Evolutionary conservation across 371 early-diverging fungal genomes (phyloP).

Genomic region (Lichtheimia ramosa): DNA sequence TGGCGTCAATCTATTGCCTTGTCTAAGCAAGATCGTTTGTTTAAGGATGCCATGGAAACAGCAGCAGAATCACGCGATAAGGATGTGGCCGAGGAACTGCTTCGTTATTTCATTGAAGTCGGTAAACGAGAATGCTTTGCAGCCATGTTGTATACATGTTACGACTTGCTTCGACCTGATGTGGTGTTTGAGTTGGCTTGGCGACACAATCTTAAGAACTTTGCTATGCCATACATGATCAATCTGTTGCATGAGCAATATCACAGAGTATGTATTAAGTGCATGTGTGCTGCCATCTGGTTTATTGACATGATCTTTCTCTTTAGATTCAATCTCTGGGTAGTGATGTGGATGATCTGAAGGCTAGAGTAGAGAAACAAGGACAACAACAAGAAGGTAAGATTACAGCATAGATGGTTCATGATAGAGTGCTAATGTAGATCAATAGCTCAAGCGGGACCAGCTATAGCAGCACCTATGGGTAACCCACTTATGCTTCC

Average conservation of each 20-base stretch:
- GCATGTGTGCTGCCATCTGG: background rate
- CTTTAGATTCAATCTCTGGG: conserved; percentile 14
- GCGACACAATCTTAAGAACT: conserved; percentile 84
- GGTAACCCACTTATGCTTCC: conserved; percentile 71
- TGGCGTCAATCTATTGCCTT: conserved; percentile 94
- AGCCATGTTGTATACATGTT: conserved; percentile 89
- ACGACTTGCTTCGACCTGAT: conserved; percentile 92
- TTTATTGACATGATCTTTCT: background rate
- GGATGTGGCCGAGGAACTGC: conserved; percentile 89
- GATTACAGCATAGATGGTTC: conserved; percentile 19
- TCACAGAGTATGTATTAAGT: conserved; percentile 49
- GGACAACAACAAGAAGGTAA: conserved; percentile 23
- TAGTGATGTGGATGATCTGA: conserved; percentile 26
- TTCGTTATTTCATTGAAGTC: conserved; percentile 91
- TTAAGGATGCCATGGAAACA: conserved; percentile 97
- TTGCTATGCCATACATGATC: conserved; percentile 96
- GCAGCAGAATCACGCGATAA: conserved; percentile 85
- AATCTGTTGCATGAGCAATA: conserved; percentile 84
- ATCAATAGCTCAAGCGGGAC: conserved; percentile 23
- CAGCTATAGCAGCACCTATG: conserved; percentile 22
- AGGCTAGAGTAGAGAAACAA: conserved; percentile 14
- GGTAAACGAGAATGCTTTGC: conserved; percentile 92
- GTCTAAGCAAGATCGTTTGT: conserved; percentile 93
- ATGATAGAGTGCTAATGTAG: background rate
- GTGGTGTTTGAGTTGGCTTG: conserved; percentile 93